These are phyloP conservation scores for Tylopilus subfusipes DNA, from an alignment of 768 basidiomycete genomes.

Conservation along the genomic window DNA sequence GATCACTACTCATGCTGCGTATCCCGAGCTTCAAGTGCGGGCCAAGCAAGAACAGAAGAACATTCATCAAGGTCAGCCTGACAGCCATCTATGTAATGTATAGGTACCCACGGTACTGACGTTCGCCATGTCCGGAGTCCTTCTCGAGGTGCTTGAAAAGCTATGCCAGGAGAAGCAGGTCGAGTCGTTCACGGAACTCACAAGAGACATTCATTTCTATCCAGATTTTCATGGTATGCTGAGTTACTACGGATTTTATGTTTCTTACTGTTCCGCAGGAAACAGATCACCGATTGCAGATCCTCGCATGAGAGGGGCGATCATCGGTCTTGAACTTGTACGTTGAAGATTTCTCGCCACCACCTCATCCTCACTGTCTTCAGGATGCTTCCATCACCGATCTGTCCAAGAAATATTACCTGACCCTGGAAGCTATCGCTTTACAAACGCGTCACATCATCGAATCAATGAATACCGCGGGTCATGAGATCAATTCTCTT, in stretches of 20 bases:
- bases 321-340: conserved; percentile 81
- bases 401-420: conserved; percentile 86
- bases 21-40: conserved; percentile 59
- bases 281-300: conserved; percentile 97
- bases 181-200: conserved; percentile 74
- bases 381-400: conserved; percentile 73
- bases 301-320: conserved; percentile 89
- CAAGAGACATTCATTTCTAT: conserved; percentile 90
- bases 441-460: conserved; percentile 94
- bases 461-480: conserved; percentile 82
- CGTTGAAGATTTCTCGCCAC: conserved; percentile 9
- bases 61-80: conserved; percentile 49
- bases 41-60: conserved; percentile 57
- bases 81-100: not conserved
- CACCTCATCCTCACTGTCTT: not conserved
- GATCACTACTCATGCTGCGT: conserved; percentile 87
- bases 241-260: not conserved
- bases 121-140: conserved; percentile 40
- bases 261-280: conserved; percentile 43
- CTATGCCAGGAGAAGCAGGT: conserved; percentile 53
- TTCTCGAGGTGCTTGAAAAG: conserved; percentile 70
- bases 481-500: conserved; percentile 77
- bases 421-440: conserved; percentile 89
- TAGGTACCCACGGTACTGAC: not conserved
- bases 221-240: conserved; percentile 85